phyloP scores from a whole-genome alignment of 1,284 basidiomycete species.

The Psilocybe mexicana region DNA sequence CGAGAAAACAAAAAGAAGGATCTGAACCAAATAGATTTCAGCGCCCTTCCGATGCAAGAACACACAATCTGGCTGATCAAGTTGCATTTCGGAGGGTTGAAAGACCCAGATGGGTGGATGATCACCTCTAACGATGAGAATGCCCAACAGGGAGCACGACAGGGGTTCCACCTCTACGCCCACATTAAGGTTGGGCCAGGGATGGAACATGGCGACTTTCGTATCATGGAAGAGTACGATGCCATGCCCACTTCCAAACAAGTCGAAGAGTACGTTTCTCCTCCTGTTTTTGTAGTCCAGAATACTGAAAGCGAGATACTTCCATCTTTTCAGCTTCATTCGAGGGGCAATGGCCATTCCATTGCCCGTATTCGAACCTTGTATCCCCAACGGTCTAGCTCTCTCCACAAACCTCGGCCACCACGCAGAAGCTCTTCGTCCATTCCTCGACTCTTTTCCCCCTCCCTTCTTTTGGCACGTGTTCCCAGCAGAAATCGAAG shows the following conservation, averaged over 20 bases:
- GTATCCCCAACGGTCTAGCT: neutral
- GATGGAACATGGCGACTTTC: neutral
- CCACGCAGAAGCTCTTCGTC: neutral
- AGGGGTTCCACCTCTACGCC: neutral
- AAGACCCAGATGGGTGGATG: neutral
- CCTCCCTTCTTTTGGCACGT: neutral
- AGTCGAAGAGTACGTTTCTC: slow-evolving; percentile 6
- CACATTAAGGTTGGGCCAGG: slow-evolving; percentile 4
- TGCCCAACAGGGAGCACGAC: neutral
- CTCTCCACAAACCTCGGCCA: slow-evolving; percentile 2
- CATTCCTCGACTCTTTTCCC: slow-evolving; percentile 7
- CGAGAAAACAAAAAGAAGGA: neutral
- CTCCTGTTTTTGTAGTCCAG: too few relatives aligned
- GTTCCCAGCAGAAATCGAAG: neutral
- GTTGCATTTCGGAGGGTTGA: neutral
- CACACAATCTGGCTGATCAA: slow-evolving; percentile 1
- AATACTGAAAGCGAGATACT: neutral
- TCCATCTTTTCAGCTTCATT: slow-evolving; percentile 2
- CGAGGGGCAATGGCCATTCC: neutral
- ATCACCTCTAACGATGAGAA: neutral
- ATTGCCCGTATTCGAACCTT: neutral
- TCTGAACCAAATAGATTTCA: neutral
- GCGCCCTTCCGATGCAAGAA: neutral
- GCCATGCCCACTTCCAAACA: slow-evolving; percentile 2
- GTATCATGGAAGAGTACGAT: neutral